phyloP scores from a whole-genome alignment of 306 rosid genomes.

The Canavalia ensiformis region DNA sequence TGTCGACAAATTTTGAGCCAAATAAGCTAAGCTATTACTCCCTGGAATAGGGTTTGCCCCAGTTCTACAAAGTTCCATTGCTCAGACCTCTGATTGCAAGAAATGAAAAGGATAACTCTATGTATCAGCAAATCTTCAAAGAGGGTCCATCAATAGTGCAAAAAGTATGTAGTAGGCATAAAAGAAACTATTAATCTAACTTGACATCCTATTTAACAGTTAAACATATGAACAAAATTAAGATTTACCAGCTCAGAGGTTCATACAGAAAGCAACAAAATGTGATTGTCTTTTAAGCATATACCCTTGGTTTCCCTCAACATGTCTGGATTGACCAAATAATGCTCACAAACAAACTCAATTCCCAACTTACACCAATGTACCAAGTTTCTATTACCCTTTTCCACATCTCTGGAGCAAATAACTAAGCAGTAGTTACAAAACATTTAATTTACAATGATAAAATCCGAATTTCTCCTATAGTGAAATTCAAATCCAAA shows the following conservation, averaged over 20 bases:
- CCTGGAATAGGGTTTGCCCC: conserved; percentile 63
- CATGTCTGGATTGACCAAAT: conserved; percentile 7
- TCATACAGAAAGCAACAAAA: background rate
- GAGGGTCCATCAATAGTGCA: conserved; percentile 17
- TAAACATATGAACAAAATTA: background rate
- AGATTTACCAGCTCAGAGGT: background rate
- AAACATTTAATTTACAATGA: background rate
- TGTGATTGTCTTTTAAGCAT: conserved; percentile 9
- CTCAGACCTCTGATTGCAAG: conserved; percentile 50
- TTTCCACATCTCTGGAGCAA: conserved; percentile 46
- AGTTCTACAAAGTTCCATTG: conserved; percentile 73
- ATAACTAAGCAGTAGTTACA: background rate
- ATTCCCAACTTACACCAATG: background rate
- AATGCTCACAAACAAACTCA: conserved; percentile 19
- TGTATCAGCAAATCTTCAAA: conserved; percentile 39
- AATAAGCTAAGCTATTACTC: conserved; percentile 55
- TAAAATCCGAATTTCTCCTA: too few relatives aligned
- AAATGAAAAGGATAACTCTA: conserved; percentile 3
- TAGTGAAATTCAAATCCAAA: conserved; percentile 26
- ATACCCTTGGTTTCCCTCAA: background rate
- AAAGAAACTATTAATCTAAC: conserved; percentile 25
- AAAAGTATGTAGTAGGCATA: conserved; percentile 22
- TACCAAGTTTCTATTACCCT: conserved; percentile 1
- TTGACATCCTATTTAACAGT: background rate
- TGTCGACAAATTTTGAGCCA: conserved; percentile 65